Evolutionary conservation across 2,329 filamentous ascomycete genomes (phyloP), one percentile per base, ranked within the genome.

Genomic region (Fusarium papillatum): DNA sequence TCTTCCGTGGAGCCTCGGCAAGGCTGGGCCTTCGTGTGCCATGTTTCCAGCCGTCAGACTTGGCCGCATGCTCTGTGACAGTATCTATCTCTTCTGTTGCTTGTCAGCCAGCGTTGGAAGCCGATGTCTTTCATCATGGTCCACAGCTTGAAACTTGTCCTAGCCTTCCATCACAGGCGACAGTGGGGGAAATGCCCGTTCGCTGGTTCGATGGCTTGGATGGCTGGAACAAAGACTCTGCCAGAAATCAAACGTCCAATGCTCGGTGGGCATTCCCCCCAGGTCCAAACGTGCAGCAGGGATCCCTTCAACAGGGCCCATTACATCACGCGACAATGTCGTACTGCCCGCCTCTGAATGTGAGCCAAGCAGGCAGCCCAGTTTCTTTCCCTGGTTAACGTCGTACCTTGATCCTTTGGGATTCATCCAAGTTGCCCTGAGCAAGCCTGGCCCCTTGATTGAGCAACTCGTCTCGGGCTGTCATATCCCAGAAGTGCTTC

Each of bases 291-390:
- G 66, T 71, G 61, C 61, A 61, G 64, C 75, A 77, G 68, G 74
- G 76, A 68, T 68, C 76, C 74, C 66, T 62, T 65, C 67, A 62
- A 72, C 66, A 63, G 53, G 24, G 50, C 39, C 41, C 64, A 69
- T 76, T 68, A 48, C 64, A 79, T 80, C 78, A 80, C 78, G 77
- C 78, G 75, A 80, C 74, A 78, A 77, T 68, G 64, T 76, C 71
- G 74, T 71, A 75, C 72, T 63, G 69, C 41, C 60, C 50, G 59
- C 60, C 64, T 55, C 53, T 62, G 60, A 36, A 72, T 53, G 70
- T 69, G 72, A 78, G 75, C 73, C 65, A 62, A 69, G 67, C 69
- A 73, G 73, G 69, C 71, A 76, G 67, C 68, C 62, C 64, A 64
- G 67, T 73, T 66, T 66, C 43, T 46, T 31, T 60, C 53, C 39